phyloP scores from a whole-genome alignment of 176 grass and related monocot species.

The Ensete glaucum region DNA sequence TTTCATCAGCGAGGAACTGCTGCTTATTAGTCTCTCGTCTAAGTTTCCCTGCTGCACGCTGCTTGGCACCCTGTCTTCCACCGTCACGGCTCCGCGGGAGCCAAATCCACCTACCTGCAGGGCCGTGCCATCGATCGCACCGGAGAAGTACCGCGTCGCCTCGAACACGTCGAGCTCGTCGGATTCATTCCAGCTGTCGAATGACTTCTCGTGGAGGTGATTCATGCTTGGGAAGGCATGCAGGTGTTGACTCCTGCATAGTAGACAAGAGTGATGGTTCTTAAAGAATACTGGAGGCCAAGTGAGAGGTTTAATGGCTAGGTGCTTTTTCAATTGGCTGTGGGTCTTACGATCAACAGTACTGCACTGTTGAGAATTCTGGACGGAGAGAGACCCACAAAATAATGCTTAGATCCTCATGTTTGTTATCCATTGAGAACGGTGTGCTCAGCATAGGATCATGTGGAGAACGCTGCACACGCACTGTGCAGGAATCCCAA shows the following conservation, averaged over 20 bases:
- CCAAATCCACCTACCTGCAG: neutral
- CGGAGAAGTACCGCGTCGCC: neutral
- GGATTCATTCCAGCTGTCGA: neutral
- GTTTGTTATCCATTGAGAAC: neutral
- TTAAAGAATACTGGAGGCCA: neutral
- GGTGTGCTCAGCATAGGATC: neutral
- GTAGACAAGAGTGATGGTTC: neutral
- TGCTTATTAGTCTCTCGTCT: neutral
- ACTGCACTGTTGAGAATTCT: no score
- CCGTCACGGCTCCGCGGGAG: neutral
- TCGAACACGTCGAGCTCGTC: conserved; percentile 8
- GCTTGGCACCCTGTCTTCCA: neutral
- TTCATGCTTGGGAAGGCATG: neutral
- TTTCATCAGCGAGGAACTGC: neutral
- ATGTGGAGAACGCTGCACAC: neutral
- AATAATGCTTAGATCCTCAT: neutral
- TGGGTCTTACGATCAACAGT: no score
- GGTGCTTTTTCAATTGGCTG: neutral
- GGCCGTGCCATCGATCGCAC: neutral
- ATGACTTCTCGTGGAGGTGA: neutral
- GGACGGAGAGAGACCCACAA: no score
- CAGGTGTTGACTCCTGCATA: neutral
- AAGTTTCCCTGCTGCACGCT: neutral
- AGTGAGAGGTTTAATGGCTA: neutral
- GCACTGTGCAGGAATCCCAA: neutral